These are phyloP conservation scores for Hypoxylon rickii DNA, from an alignment of 495 filamentous ascomycete genomes.

Conservation along the genomic window DNA sequence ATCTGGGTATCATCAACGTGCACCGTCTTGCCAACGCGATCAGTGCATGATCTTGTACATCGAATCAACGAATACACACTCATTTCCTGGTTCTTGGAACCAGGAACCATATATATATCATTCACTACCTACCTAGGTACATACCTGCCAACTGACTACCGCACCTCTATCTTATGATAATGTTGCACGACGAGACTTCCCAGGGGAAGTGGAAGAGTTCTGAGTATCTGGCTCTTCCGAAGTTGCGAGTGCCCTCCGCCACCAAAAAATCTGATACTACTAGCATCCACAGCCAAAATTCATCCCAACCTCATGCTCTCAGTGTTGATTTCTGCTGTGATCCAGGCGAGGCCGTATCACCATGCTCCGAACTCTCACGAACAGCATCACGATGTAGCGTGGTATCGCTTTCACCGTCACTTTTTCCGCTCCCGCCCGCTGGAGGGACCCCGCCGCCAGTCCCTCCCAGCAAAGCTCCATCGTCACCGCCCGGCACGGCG, in stretches of 20 bases:
- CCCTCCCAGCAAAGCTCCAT: constrained; percentile 5
- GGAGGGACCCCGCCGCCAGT: constrained; percentile 12
- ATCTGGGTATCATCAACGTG: background rate
- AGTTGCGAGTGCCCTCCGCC: constrained; percentile 9
- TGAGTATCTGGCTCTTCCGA: constrained; percentile 20
- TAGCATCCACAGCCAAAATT: background rate
- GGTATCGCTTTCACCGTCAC: constrained; percentile 31
- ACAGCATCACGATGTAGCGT: constrained; percentile 19
- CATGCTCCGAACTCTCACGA: constrained; percentile 14
- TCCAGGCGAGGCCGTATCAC: constrained; percentile 20
- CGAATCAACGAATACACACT: constrained; percentile 10
- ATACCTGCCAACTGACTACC: no score
- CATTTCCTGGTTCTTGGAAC: background rate
- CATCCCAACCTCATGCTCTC: constrained; percentile 26
- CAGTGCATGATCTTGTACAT: constrained; percentile 5
- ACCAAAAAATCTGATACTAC: background rate
- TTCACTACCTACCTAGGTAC: background rate
- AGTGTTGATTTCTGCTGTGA: constrained; percentile 22
- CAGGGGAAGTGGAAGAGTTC: constrained; percentile 14
- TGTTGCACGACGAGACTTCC: constrained; percentile 8
- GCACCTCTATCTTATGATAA: background rate
- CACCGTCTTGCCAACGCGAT: constrained; percentile 10
- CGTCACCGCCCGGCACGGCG: constrained; percentile 17
- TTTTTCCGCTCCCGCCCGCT: constrained; percentile 29
- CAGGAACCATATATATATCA: constrained; percentile 5